Conservation (phyloP, 805 yeast species). For the Ogataea trehalophila region DNA sequence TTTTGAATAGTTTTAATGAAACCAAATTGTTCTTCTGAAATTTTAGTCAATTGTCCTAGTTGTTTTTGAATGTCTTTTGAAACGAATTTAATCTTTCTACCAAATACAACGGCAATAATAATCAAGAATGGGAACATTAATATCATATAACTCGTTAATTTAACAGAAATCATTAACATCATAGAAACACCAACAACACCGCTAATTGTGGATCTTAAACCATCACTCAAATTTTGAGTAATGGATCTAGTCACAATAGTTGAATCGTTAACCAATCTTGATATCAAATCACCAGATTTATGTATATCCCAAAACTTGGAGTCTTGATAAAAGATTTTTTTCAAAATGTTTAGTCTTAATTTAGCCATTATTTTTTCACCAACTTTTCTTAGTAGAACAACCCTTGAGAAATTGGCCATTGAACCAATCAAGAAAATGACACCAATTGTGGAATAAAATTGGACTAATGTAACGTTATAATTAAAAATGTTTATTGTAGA, state of each 20-base stretch:
- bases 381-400: constrained; percentile 66
- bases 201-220: constrained; percentile 76
- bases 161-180: constrained; percentile 86
- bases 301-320: constrained; percentile 86
- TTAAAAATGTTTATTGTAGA: constrained; percentile 20
- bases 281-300: constrained; percentile 86
- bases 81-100: constrained; percentile 67
- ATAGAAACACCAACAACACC: constrained; percentile 84
- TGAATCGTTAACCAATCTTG: constrained; percentile 83
- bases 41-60: constrained; percentile 81
- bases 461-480: constrained; percentile 56
- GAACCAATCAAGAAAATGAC: constrained; percentile 70
- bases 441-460: constrained; percentile 60
- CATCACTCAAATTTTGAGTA: constrained; percentile 87
- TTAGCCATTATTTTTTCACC: constrained; percentile 89
- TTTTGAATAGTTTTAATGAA: constrained; percentile 86
- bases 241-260: constrained; percentile 81
- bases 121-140: constrained; percentile 80
- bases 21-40: constrained; percentile 84
- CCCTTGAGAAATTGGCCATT: constrained; percentile 73
- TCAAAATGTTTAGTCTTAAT: constrained; percentile 69
- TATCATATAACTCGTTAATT: constrained; percentile 77
- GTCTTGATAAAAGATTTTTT: constrained; percentile 77
- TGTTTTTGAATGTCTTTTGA: constrained; percentile 78
- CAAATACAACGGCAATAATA: constrained; percentile 75